phyloP scores from a whole-genome alignment of 2,329 filamentous ascomycete genomes.

The Trichoderma semiorbis region DNA sequence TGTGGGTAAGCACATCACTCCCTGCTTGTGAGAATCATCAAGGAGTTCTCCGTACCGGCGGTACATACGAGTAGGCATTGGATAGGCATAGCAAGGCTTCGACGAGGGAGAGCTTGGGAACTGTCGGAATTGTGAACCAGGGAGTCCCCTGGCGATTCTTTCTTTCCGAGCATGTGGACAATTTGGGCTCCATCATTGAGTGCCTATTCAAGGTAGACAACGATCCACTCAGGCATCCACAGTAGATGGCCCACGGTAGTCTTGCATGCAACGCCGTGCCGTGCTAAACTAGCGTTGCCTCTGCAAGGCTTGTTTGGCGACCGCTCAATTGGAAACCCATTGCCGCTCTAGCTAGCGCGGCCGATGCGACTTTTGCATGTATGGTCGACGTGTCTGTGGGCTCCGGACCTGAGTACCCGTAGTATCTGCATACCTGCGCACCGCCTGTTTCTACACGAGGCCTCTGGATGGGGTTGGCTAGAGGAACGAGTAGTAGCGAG shows the following conservation, averaged over 20 bases:
- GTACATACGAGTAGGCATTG: not conserved
- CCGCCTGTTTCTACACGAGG: slow-evolving; percentile 10
- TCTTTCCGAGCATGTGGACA: slow-evolving; percentile 19
- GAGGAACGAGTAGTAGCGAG: not conserved
- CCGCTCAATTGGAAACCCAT: slow-evolving; percentile 22
- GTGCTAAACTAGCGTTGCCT: slow-evolving; percentile 8
- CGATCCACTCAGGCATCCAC: slow-evolving; percentile 17
- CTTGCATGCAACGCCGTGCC: slow-evolving; percentile 17
- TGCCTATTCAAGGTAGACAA: slow-evolving; percentile 11
- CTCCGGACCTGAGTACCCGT: slow-evolving; percentile 7
- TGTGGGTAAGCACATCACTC: not conserved
- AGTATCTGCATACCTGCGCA: slow-evolving; percentile 11
- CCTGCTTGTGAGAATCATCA: not conserved
- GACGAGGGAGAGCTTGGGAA: not conserved
- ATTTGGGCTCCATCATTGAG: slow-evolving; percentile 17
- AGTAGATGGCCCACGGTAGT: slow-evolving; percentile 17
- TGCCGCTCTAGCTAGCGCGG: slow-evolving; percentile 20
- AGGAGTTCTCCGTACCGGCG: not conserved
- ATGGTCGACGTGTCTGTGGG: slow-evolving; percentile 19
- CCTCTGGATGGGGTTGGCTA: not conserved
- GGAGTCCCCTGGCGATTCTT: slow-evolving; percentile 7
- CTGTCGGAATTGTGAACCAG: not conserved
- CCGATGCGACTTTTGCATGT: slow-evolving; percentile 18
- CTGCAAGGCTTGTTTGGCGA: slow-evolving; percentile 17
- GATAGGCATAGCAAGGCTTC: not conserved